A percentile compares a stretch with the other conserved stretches of the same genome.
Conservation (phyloP, 768 basidiomycete genomes). For the Boletus vinaceobasis region DNA sequence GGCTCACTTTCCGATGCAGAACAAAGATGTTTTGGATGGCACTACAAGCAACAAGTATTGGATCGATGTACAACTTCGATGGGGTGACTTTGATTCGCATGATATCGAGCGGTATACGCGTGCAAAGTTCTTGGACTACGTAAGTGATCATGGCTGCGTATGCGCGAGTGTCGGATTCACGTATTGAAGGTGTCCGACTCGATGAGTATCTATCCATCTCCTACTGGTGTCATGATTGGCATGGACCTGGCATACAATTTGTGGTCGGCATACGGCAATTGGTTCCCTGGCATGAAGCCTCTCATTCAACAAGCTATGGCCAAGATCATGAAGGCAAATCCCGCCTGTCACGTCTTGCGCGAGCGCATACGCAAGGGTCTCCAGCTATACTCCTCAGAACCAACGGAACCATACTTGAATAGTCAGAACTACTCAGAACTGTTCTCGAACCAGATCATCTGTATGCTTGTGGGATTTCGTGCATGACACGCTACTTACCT, state of each 20-base stretch:
- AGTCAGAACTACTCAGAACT: slow-evolving; percentile 96
- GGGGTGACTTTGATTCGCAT: slow-evolving; percentile 99
- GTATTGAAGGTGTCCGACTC: slow-evolving; percentile 76
- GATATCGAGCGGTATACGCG: slow-evolving; percentile 99
- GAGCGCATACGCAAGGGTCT: slow-evolving; percentile 99
- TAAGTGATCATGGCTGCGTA: slow-evolving; percentile 32
- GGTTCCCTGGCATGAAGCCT: slow-evolving; percentile 99
- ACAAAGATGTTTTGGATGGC: slow-evolving; percentile 95
- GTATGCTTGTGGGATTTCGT: slow-evolving; percentile 36
- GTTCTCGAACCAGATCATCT: slow-evolving; percentile 98
- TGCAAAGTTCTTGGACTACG: slow-evolving; percentile 98
- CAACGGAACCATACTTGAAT: slow-evolving; percentile 98
- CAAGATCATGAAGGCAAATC: slow-evolving; percentile 99
- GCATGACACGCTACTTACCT: slow-evolving; percentile 3
- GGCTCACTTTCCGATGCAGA: slow-evolving; percentile 39
- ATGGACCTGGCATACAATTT: slow-evolving; percentile 98
- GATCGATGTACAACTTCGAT: slow-evolving; percentile 92
- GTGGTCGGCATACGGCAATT: slow-evolving; percentile 98
- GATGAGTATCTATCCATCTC: slow-evolving; percentile 99
- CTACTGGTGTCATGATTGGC: slow-evolving; percentile 97
- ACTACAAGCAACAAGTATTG: slow-evolving; percentile 98
- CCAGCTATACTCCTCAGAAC: slow-evolving; percentile 97
- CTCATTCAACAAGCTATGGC: slow-evolving; percentile 98
- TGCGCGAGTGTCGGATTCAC: slow-evolving; percentile 3
- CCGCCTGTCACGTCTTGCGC: slow-evolving; percentile 93